Evolutionary conservation across 768 basidiomycete species (phyloP), one percentile per base, ranked within the genome.

Genomic region (Epithele typhae): DNA sequence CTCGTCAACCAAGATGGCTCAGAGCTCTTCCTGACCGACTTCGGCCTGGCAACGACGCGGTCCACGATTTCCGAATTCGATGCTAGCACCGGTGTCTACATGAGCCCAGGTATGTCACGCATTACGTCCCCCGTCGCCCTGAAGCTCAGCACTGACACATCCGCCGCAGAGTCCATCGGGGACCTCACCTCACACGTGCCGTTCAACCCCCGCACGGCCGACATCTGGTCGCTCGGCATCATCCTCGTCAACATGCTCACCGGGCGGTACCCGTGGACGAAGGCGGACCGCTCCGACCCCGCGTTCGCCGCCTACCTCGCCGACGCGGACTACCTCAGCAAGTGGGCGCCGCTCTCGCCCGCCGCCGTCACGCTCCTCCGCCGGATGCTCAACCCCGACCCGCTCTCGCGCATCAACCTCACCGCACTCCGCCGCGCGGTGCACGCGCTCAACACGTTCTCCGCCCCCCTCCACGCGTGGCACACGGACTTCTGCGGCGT

Each of bases 1-100:
- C 88, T 96, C 61, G 89, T 96, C 56, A 91, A 94, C 64, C 82
- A 79, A 23, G 79, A 84, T 57, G 91, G 93, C 34, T 74, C 95
- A 63, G 94, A 95, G 86, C 92, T 92, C 45, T 23, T 71, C 67
- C 12, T 34, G 38, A 69, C 73, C 22, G 75, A 77, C 60, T 74
- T 70, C 53, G 51, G 51, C 21, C 42, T 53, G 17, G 41, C 48
- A 6, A 49, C 48, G 8, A 47, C 48, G 24, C 36, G 48, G 30
- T 35, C 25, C 5, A 33, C 27, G 12, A 48, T 43, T 35, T n/a
- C 14, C 15, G 42, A 51, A 2, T 41, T 38, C 36, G 43, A 42
- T n/a, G 18, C 23, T 19, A 54, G 56, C 14, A 55, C 36, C 19
- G 39, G 35, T 30, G 35, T 30, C 14, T 63, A 57, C 46, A 53